Evolutionary conservation across 768 basidiomycete species (phyloP).

Genomic region (Collybiopsis confluens): DNA sequence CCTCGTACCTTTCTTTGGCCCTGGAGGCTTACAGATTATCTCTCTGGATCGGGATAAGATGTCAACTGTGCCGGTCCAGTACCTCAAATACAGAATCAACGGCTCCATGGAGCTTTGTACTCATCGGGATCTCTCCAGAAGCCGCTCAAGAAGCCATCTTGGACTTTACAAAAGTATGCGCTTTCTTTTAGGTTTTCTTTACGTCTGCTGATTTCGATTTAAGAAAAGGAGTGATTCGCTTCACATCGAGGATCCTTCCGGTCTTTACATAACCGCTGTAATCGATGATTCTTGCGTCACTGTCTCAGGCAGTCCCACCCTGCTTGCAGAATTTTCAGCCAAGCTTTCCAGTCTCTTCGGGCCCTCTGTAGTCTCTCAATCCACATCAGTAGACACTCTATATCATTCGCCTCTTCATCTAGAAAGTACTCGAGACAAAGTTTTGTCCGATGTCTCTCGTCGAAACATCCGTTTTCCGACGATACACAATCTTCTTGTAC

Average conservation of each 20-base stretch:
- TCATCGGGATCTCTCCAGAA: slow-evolving; percentile 25
- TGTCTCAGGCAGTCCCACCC: slow-evolving; percentile 54
- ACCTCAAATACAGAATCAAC: slow-evolving; percentile 11
- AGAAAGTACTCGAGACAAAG: slow-evolving; percentile 27
- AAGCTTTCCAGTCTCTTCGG: slow-evolving; percentile 28
- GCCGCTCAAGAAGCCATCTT: slow-evolving; percentile 17
- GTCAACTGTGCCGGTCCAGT: slow-evolving; percentile 26
- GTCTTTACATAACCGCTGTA: slow-evolving; percentile 47
- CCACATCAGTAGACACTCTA: slow-evolving; percentile 43
- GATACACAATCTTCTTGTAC: slow-evolving; percentile 40
- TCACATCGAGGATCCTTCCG: slow-evolving; percentile 12
- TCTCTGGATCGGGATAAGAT: slow-evolving; percentile 39
- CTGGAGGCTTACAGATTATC: slow-evolving; percentile 35
- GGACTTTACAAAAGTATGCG: slow-evolving; percentile 10
- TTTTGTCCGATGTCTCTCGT: slow-evolving; percentile 39
- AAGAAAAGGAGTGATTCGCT: neutral
- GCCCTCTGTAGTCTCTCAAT: slow-evolving; percentile 23
- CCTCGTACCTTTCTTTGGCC: slow-evolving; percentile 30
- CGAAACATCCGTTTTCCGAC: slow-evolving; percentile 49
- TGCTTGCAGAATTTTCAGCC: slow-evolving; percentile 38
- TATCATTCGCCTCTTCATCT: slow-evolving; percentile 44
- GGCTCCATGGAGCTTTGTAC: slow-evolving; percentile 44
- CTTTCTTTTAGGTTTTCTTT: neutral
- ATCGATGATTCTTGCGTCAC: slow-evolving; percentile 45
- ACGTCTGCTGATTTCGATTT: neutral